Evolutionary conservation across 202 grass and related monocot species (phyloP), one percentile per base, ranked within the genome.

Genomic region (Zoysia matrella): DNA sequence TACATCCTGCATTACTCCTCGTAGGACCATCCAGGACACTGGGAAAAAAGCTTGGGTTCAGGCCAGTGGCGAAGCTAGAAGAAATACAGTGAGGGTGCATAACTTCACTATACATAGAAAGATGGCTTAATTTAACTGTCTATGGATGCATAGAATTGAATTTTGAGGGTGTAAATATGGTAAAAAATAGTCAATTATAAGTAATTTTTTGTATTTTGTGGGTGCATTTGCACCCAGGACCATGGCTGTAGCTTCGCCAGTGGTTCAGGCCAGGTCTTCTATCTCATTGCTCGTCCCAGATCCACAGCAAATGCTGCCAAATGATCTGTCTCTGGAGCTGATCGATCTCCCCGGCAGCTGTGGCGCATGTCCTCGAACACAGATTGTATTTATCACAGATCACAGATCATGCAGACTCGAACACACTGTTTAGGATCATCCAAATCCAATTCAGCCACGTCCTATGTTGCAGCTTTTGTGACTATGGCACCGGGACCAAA

Each of bases 291-390:
- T 43, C 15, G 36, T 50, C 36, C 52, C 36, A 74, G 61, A 86
- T 68, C 69, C 76, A 68, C 52, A 68, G 50, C 36, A 80, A 49
- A 36, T 53, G 52, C 8, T 68, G 52, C 70, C 58, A 22, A 22
- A 73, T 62, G 45, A 68, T 81, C 71, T 63, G 54, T 8, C 54
- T 75, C 71, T 74, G 45, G 63, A 81, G 16, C 71, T 70, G 54
- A 42, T 63, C 47, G 9, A 69, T 72, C 74, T 71, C n/a, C 39
- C 55, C 44, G 74, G 55, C 47, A 54, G 47, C 71, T 53, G 52
- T 41, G 65, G 45, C 62, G 44, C 77, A 69, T 75, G 22, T 22
- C 22, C 22, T 22, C 22, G 22, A 22, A 22, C 22, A 22, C 22
- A 22, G 22, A 22, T 22, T 22, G 22, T 22, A 22, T 22, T 22